A percentile compares a stretch with the other conserved stretches of the same genome.
Evolutionary conservation across 2,329 filamentous ascomycete species (phyloP).

Genomic region (Thielaviopsis ethacetica): DNA sequence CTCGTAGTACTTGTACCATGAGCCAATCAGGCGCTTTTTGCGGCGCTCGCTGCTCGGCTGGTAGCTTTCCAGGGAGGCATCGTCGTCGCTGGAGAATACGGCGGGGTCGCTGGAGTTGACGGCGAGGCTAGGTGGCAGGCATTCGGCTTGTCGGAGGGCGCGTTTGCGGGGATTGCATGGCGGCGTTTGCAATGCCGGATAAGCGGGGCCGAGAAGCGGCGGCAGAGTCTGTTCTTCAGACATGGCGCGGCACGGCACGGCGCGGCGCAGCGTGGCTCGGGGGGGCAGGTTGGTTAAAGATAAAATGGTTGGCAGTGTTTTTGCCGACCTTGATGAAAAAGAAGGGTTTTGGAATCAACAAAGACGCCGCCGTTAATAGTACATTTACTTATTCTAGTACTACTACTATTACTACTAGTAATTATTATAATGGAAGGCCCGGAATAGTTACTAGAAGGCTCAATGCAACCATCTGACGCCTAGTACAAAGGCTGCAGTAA

Average conservation of each 20-base stretch:
- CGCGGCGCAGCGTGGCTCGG: too few species aligned
- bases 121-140: constrained; percentile 23
- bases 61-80: constrained; percentile 50
- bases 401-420: too few species aligned
- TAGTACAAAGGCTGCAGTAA: too few species aligned
- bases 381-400: too few species aligned
- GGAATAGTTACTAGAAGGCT: too few species aligned
- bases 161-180: constrained; percentile 25
- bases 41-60: constrained; percentile 27
- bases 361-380: too few species aligned
- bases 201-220: constrained; percentile 20
- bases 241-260: constrained; percentile 19
- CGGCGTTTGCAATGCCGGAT: not conserved
- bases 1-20: constrained; percentile 50
- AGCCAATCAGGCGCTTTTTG: constrained; percentile 48
- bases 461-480: too few species aligned
- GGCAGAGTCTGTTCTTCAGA: constrained; percentile 27
- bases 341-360: too few species aligned
- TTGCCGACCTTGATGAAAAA: too few species aligned
- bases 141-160: constrained; percentile 17
- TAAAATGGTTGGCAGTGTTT: too few species aligned
- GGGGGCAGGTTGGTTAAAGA: too few species aligned
- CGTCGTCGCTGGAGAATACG: constrained; percentile 57
- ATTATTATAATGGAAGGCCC: too few species aligned
- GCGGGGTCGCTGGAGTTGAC: constrained; percentile 54